Percentiles rank a stretch among this genome's conserved stretches.
phyloP scores from a whole-genome alignment of 2,329 filamentous ascomycete genomes.

The Pyrenophora seminiperda region DNA sequence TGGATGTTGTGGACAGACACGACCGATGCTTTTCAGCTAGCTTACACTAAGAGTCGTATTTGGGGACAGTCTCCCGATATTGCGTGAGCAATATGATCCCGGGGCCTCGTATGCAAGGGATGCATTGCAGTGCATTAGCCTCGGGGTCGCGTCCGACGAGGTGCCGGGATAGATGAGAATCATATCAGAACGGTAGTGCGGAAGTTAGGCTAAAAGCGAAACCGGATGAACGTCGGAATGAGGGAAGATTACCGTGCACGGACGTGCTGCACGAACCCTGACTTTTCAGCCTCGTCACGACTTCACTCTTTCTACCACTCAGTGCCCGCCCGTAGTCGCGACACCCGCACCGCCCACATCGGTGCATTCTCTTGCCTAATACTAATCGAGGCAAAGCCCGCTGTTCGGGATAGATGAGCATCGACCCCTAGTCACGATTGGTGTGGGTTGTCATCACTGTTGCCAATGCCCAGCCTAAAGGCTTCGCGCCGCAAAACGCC shows the following conservation, averaged over 20 bases:
- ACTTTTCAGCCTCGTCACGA: slow-evolving; percentile 33
- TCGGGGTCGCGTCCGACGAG: slow-evolving; percentile 23
- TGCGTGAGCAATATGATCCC: slow-evolving; percentile 27
- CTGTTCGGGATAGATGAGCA: slow-evolving; percentile 39
- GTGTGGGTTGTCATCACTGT: slow-evolving; percentile 12
- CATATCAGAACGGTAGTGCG: slow-evolving; percentile 34
- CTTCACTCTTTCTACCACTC: slow-evolving; percentile 28
- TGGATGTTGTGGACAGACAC: slow-evolving; percentile 29
- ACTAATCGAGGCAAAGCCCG: slow-evolving; percentile 17
- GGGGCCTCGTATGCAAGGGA: slow-evolving; percentile 27
- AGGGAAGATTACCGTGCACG: slow-evolving; percentile 30
- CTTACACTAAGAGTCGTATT: slow-evolving; percentile 31
- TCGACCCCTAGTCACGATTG: slow-evolving; percentile 10
- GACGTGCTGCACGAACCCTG: slow-evolving; percentile 17
- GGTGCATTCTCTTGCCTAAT: slow-evolving; percentile 16
- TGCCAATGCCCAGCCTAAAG: slow-evolving; percentile 37
- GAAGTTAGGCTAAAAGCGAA: slow-evolving; percentile 40
- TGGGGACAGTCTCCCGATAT: slow-evolving; percentile 27
- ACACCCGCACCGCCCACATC: slow-evolving; percentile 16
- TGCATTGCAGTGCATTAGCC: slow-evolving; percentile 21
- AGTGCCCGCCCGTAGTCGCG: slow-evolving; percentile 19
- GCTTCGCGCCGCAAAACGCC: slow-evolving; percentile 24
- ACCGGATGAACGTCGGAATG: slow-evolving; percentile 28
- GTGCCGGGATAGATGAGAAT: slow-evolving; percentile 32
- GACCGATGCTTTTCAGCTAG: slow-evolving; percentile 8